Conservation (phyloP, 2,329 filamentous ascomycete species). For the Cladobotryum protrusum region DNA sequence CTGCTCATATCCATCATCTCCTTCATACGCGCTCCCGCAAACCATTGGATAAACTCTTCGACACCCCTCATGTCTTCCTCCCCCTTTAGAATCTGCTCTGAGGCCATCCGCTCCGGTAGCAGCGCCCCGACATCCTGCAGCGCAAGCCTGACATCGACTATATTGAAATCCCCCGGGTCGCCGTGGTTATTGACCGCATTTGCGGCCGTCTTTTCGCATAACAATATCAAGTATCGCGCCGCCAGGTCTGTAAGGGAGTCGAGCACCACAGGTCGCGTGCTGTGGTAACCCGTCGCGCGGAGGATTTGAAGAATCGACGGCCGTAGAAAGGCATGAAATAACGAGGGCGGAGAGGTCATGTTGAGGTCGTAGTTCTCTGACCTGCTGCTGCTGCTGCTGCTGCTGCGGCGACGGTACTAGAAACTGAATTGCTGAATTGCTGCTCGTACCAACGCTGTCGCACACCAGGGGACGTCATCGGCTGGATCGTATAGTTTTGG, state of each 20-base stretch:
- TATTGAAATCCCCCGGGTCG: slow-evolving; percentile 37
- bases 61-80: slow-evolving; percentile 75
- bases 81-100: slow-evolving; percentile 62
- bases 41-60: slow-evolving; percentile 74
- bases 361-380: slow-evolving; percentile 9
- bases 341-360: slow-evolving; percentile 43
- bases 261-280: slow-evolving; percentile 72
- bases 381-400: not conserved
- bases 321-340: slow-evolving; percentile 71
- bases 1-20: slow-evolving; percentile 79
- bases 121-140: slow-evolving; percentile 75
- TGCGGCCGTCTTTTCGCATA: slow-evolving; percentile 65
- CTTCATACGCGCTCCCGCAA: slow-evolving; percentile 63
- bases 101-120: slow-evolving; percentile 57
- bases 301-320: slow-evolving; percentile 87
- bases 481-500: slow-evolving; percentile 16
- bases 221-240: slow-evolving; percentile 68
- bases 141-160: slow-evolving; percentile 80
- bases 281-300: slow-evolving; percentile 83
- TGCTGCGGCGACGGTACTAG: not conserved
- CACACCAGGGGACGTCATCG: slow-evolving; percentile 26
- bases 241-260: slow-evolving; percentile 85
- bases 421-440: not conserved
- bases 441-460: slow-evolving; percentile 22
- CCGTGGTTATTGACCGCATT: slow-evolving; percentile 65